Conservation (phyloP, 148 eudicot genomes). For the Fagopyrum tataricum region DNA sequence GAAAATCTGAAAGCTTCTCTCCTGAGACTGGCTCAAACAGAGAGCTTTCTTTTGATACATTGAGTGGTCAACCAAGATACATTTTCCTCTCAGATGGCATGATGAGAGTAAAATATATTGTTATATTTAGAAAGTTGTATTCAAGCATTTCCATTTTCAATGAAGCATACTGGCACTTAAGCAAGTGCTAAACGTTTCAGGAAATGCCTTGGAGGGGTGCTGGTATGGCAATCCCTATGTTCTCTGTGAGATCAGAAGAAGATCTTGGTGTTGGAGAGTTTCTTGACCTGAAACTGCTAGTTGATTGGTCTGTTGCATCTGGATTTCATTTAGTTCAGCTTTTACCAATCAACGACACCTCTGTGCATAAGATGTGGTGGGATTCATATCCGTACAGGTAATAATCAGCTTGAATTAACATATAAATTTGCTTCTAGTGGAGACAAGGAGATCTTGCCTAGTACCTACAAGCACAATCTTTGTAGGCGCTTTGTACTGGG, state of each 20-base stretch:
- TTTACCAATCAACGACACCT: conserved; percentile 92
- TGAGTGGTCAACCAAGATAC: conserved; percentile 54
- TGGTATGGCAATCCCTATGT: conserved; percentile 96
- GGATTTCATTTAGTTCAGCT: conserved; percentile 98
- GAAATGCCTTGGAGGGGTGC: conserved; percentile 99
- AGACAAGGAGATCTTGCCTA: background rate
- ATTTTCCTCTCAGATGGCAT: conserved; percentile 81
- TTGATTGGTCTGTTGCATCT: conserved; percentile 81
- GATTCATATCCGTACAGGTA: conserved; percentile 98
- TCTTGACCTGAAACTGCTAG: conserved; percentile 85
- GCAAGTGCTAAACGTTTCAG: conserved; percentile 23
- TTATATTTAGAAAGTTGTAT: background rate
- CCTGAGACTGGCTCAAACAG: conserved; percentile 65
- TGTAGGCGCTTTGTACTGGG: background rate
- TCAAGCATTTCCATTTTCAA: background rate
- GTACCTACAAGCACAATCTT: background rate
- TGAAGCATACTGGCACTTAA: conserved; percentile 1
- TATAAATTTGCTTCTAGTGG: conserved; percentile 1
- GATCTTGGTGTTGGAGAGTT: conserved; percentile 96
- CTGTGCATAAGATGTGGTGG: conserved; percentile 97
- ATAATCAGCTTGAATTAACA: background rate
- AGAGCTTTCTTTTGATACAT: conserved; percentile 51
- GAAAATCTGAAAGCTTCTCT: conserved; percentile 44
- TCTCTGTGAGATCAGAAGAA: conserved; percentile 82
- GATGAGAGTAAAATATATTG: conserved; percentile 58